Conservation (phyloP, 2,329 filamentous ascomycete genomes). For the Xylariaceae sp. region DNA sequence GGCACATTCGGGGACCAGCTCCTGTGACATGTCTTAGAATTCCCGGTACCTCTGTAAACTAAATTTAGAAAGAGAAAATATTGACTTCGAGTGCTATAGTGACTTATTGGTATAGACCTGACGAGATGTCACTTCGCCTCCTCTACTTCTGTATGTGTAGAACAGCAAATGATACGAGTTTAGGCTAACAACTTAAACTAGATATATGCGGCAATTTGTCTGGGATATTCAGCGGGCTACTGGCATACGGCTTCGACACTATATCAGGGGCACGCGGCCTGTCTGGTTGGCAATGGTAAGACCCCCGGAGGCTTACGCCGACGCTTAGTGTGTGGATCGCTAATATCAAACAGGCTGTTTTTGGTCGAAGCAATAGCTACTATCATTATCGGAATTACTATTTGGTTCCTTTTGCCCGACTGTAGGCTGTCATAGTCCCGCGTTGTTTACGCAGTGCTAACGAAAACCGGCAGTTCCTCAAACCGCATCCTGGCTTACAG, state of each 20-base stretch:
- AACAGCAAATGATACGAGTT: not conserved
- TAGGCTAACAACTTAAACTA: slow-evolving; percentile 16
- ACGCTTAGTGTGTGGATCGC: not conserved
- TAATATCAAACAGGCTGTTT: slow-evolving; percentile 39
- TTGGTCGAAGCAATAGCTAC: slow-evolving; percentile 51
- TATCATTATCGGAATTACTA: slow-evolving; percentile 47
- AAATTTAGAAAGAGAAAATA: no score
- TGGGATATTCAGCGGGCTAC: slow-evolving; percentile 33
- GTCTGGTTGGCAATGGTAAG: slow-evolving; percentile 38
- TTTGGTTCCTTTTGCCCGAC: slow-evolving; percentile 58
- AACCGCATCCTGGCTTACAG: slow-evolving; percentile 36
- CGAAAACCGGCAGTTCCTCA: slow-evolving; percentile 29
- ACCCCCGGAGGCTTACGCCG: not conserved
- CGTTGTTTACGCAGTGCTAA: slow-evolving; percentile 1
- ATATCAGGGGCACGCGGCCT: slow-evolving; percentile 32
- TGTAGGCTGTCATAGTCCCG: slow-evolving; percentile 40
- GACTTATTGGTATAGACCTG: slow-evolving; percentile 51
- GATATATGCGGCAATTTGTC: slow-evolving; percentile 36
- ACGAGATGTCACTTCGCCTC: slow-evolving; percentile 49
- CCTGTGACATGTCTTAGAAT: no score
- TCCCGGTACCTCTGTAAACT: no score
- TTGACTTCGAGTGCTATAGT: slow-evolving; percentile 16
- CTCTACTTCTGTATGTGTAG: slow-evolving; percentile 47
- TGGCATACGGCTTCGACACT: slow-evolving; percentile 30
- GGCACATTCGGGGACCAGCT: no score